Evolutionary conservation across 2,329 filamentous ascomycete species (phyloP), one percentile per base, ranked within the genome.

Genomic region (Tothia fuscella): DNA sequence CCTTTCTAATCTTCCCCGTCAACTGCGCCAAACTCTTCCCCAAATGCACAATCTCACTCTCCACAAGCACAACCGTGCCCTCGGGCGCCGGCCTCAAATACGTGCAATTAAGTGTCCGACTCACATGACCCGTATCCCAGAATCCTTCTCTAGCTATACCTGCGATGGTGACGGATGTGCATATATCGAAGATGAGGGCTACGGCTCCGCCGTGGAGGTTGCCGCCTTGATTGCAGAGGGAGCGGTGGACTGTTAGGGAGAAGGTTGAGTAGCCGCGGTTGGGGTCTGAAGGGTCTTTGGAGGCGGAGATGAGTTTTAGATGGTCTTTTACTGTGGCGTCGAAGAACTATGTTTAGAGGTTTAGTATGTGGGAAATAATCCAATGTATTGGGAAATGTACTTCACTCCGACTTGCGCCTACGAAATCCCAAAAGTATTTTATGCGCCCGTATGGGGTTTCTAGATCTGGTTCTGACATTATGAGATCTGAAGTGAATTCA

Each of bases 121-220:
- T 59, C 6, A 69, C 66, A 35, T 66, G 62, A 2, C 56, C 64
- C n/a, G 55, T 52, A 34, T 66, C 54, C 64, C 65, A 70, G 37
- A 61, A 62, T 1, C 55, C 57, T 3, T 57, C 51, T n/a, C 45
- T 47, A 4, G 53, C 49, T 14, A 51, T 49, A 3, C 56, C 51
- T 5, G 46, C 49, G 13, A 65, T 53, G 5, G 63, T 56, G 6
- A 63, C 52, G 5, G 59, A 64, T 1, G 67, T 70, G 42, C 65
- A 62, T 55, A 75, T 68, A 50, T 78, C 74, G 45, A 72, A 72
- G 32, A 74, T 68, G 4, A 71, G 56, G 0, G 68, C 65, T 2
- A 69, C 68, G 2, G 68, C 70, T 5, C 70, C 71, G 16, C 71
- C 71, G 50, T 75, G 71, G 47, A 75, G 60, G 24, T 65, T 67